phyloP scores from a whole-genome alignment of 345 rosid species.

The Pseudoturritis turrita region DNA sequence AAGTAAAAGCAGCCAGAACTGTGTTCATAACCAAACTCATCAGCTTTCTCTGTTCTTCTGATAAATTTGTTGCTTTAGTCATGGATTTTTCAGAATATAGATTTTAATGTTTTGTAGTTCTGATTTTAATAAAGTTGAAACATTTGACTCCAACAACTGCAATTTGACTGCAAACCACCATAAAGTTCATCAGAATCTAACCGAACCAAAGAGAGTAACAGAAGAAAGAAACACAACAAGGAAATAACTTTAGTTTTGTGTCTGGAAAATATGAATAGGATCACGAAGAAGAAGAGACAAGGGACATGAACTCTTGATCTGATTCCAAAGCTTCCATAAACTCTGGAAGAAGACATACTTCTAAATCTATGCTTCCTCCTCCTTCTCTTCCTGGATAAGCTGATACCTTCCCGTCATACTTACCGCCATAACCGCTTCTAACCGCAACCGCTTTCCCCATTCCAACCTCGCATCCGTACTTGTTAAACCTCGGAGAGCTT shows the following conservation, averaged over 20 bases:
- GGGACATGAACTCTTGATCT: constrained; percentile 46
- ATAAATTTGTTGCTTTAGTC: constrained; percentile 1
- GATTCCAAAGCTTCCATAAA: constrained; percentile 61
- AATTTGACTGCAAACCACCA: neutral
- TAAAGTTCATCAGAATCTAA: neutral
- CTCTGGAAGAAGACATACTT: constrained; percentile 51
- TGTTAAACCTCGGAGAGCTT: constrained; percentile 77
- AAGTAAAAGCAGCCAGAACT: constrained; percentile 42
- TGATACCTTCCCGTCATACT: constrained; percentile 61
- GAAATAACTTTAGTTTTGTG: neutral
- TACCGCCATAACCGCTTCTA: constrained; percentile 61
- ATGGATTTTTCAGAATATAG: neutral
- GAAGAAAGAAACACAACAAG: neutral
- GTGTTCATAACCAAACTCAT: constrained; percentile 3
- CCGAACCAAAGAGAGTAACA: neutral
- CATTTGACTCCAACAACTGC: neutral
- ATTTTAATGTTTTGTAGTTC: neutral
- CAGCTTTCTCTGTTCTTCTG: constrained; percentile 6
- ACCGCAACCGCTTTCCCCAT: constrained; percentile 65
- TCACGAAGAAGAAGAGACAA: constrained; percentile 24
- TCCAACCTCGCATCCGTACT: constrained; percentile 68
- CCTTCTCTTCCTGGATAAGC: constrained; percentile 66
- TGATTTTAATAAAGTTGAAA: neutral
- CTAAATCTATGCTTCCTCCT: constrained; percentile 64
- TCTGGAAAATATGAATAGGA: neutral